Base-by-base conservation (phyloP, 352 stramenopile genomes). In the Phytopythium helicoides region DNA sequence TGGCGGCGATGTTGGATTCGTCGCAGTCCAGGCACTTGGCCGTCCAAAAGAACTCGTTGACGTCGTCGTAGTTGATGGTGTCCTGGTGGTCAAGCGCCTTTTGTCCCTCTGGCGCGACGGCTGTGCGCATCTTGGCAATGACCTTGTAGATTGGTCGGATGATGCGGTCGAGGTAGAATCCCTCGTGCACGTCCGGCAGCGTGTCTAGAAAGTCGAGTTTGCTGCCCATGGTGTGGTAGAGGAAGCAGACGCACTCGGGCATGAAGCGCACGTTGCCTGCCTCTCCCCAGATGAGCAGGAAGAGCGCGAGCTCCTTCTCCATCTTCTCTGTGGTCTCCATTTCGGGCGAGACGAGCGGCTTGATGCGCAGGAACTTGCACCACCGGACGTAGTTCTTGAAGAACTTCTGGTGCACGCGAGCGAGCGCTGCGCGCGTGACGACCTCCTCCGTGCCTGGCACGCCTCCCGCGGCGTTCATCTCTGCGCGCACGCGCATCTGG, bases 361-460 rank as follows among this genome's bases (percentile, higher is more conserved):
- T 67, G 0, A 95, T 87, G 22, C 86, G 80, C 42, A 99, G 77
- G 41, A 96, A 96, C 46, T 88, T 80, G 68, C 96, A 99, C 97
- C 97, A 99, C 56, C 89, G 85, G 35, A 70, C 56, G 66, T 97
- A 97, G 68, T 97, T 97, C 35, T 81, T 82, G 59, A 96, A 93
- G 19, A 99, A 87, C 57, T 90, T 91, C 15, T 56, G 47, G 59
- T 93, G 83, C 44, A 93, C 71, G 18, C 74, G 67, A 11, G 53
- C 57, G 25, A 92, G 70, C 37, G 81, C 81, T 34, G 71, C 60
- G 52, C 72, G 68, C 15, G 73, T 80, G 6, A 81, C 64, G 33
- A 73, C 76, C 38, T 70, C 73, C n/a, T 60, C 60, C 12, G 47
- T 66, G 9, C 78, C 47, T 23, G 64, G 63, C 12, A 64, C 62